phyloP scores from a whole-genome alignment of 371 early-diverging fungal species.

The Saksenaea oblongispora region DNA sequence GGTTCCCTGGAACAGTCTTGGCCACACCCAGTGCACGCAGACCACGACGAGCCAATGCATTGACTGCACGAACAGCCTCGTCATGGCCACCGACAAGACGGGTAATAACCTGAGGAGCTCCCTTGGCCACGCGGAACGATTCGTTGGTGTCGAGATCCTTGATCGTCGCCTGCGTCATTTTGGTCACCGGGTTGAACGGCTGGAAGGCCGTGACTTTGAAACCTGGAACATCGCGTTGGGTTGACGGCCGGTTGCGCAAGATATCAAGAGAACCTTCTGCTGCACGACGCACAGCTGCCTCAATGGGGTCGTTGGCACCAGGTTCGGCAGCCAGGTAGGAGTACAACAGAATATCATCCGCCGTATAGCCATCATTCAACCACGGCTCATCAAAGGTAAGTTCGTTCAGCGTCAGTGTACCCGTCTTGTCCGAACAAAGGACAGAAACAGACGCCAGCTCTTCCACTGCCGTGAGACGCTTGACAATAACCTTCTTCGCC shows the following conservation, averaged over 20 bases:
- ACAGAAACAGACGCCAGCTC: conserved; percentile 92
- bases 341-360: conserved; percentile 84
- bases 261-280: conserved; percentile 89
- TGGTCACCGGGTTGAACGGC: conserved; percentile 92
- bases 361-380: conserved; percentile 68
- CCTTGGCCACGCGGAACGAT: conserved; percentile 87
- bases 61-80: conserved; percentile 81
- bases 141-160: conserved; percentile 63
- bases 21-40: conserved; percentile 94
- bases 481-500: conserved; percentile 90
- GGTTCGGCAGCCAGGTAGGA: conserved; percentile 89
- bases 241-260: conserved; percentile 77
- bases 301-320: conserved; percentile 93
- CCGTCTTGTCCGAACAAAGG: conserved; percentile 96
- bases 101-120: conserved; percentile 92
- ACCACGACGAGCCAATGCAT: conserved; percentile 82
- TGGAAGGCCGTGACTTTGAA: conserved; percentile 86
- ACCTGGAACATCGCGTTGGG: conserved; percentile 72
- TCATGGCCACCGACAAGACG: conserved; percentile 84
- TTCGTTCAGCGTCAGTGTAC: conserved; percentile 92
- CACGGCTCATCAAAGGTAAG: conserved; percentile 89
- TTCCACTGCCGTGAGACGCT: conserved; percentile 92
- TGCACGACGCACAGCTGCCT: conserved; percentile 85
- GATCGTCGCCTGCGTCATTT: conserved; percentile 89
- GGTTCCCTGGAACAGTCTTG: conserved; percentile 55